Conservation (phyloP, 805 yeast genomes). For the Spathaspora passalidarum region DNA sequence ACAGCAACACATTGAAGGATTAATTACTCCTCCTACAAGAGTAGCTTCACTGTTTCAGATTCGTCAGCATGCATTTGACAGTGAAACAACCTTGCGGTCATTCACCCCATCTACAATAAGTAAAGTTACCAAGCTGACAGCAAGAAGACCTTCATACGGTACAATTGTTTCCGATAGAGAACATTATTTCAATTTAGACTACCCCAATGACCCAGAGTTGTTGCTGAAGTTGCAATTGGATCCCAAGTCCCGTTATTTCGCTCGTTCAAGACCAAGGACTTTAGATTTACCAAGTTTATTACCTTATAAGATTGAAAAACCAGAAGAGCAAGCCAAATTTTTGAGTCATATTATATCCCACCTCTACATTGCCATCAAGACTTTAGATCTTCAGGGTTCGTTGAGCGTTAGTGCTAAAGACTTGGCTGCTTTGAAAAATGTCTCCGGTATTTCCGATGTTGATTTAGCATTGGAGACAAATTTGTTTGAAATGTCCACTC, state of each 20-base stretch:
- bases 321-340: conserved; percentile 66
- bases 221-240: conserved; percentile 26
- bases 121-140: conserved; percentile 9
- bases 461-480: conserved; percentile 56
- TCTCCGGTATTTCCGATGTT: conserved; percentile 29
- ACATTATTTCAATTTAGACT: conserved; percentile 48
- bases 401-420: conserved; percentile 67
- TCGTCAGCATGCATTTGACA: conserved; percentile 3
- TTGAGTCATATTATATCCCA: conserved; percentile 78
- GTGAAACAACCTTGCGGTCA: conserved; percentile 15
- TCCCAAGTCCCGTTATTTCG: conserved; percentile 34
- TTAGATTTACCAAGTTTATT: conserved; percentile 43
- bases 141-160: conserved; percentile 30
- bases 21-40: conserved; percentile 1
- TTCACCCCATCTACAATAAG: conserved; percentile 24
- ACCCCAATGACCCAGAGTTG: conserved; percentile 41
- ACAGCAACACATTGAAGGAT: neutral
- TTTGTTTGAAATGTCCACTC: conserved; percentile 33
- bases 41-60: conserved; percentile 10
- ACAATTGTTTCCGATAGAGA: conserved; percentile 28
- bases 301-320: conserved; percentile 74
- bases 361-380: conserved; percentile 70
- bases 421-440: conserved; percentile 43
- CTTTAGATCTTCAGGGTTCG: conserved; percentile 72
- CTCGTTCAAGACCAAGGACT: conserved; percentile 40